Percentiles rank a stretch among this genome's conserved stretches.
phyloP scores from a whole-genome alignment of 1,284 basidiomycete species.

The Ceratobasidium sp. region DNA sequence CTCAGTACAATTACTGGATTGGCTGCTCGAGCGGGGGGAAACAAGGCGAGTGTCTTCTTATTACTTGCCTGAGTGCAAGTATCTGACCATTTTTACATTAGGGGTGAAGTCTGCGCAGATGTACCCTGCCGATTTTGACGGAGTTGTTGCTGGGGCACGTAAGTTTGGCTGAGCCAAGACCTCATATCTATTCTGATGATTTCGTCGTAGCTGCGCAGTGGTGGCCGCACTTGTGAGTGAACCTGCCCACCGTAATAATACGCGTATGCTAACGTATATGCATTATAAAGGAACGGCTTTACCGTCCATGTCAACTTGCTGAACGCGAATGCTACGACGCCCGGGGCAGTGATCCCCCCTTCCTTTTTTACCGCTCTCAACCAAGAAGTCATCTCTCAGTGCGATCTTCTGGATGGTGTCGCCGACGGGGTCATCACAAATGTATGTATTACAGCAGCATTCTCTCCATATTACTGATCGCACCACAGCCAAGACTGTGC shows the following conservation, averaged over 20 bases:
- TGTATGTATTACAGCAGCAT: neutral
- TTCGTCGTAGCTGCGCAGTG: conserved; percentile 30
- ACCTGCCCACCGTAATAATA: neutral
- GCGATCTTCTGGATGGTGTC: conserved; percentile 28
- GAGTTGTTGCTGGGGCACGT: conserved; percentile 32
- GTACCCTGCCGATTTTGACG: conserved; percentile 37
- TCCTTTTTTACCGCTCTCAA: conserved; percentile 13
- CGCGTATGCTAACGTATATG: neutral
- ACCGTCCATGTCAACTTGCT: conserved; percentile 18
- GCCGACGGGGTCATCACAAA: conserved; percentile 15
- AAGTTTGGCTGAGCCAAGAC: neutral
- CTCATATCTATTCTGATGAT: neutral
- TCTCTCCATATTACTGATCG: neutral
- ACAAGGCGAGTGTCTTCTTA: conserved; percentile 28
- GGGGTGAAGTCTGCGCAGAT: conserved; percentile 28
- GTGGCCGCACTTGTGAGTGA: conserved; percentile 34
- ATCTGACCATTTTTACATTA: too few species aligned
- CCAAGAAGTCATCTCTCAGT: conserved; percentile 17
- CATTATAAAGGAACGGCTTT: conserved; percentile 10
- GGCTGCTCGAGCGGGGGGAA: conserved; percentile 40
- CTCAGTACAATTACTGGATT: conserved; percentile 35
- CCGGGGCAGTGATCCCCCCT: conserved; percentile 8
- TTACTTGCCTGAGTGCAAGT: too few species aligned
- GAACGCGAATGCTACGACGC: conserved; percentile 18
- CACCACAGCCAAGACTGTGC: conserved; percentile 9